Evolutionary conservation across 1,139 yeast species (phyloP), one percentile per base, ranked within the genome.

Genomic region (Hansenula sp.): DNA sequence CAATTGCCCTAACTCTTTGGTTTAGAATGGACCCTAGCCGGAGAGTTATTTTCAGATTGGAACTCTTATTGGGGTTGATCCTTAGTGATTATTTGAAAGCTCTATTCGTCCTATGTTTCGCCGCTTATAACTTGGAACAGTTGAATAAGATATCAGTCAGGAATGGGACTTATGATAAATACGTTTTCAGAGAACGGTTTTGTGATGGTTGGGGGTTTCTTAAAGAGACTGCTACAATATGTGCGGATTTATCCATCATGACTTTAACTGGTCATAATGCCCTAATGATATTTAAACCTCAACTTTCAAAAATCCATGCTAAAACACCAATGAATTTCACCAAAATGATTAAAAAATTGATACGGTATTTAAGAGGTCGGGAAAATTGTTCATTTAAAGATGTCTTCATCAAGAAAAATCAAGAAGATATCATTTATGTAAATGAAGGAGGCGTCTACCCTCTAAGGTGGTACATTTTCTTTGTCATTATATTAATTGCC

Each of bases 371-470:
- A 24, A 1, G 15, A 25, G 6, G 28, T 5, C 17, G 12, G 8
- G 24, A 21, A 16, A 19, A 21, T n/a, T 19, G 19, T 18, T 16
- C 33, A 6, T 44, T 38, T 36, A 42, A 28, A 17, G 33, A 35
- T 29, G 36, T 44, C 8, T 21, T 21, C 27, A n/a, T 43, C 42
- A 15, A 38, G 32, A 29, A 19, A 30, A 8, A 38, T 42, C 18
- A 25, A 25, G n/a, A 41, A 11, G 41, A 41, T 24, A 9, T 15
- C 1, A 28, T 32, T 3, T 12, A 11, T n/a, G 30, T 43, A 9
- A 47, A 48, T 21, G 59, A 55, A 45, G 59, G 59, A 30, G 59
- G 58, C 9, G 28, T 54, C 6, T 55, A 43, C 38, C 41, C 46
- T 5, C 32, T 36, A n/a, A 36, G 54, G 24, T 33, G 42, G 41